Conservation (phyloP, 2,329 filamentous ascomycete genomes). For the Hypomyces perniciosus region DNA sequence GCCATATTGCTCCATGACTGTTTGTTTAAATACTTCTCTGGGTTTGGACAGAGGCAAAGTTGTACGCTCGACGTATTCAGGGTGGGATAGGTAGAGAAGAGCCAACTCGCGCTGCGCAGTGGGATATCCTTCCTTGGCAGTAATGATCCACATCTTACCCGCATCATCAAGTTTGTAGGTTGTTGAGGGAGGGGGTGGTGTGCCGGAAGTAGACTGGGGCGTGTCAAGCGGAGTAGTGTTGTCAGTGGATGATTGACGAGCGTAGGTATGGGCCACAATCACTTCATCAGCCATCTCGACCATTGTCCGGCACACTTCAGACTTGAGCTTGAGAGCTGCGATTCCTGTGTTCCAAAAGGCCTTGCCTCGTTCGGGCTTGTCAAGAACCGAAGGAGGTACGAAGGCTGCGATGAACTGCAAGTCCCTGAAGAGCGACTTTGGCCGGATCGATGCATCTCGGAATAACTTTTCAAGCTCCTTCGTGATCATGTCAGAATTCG, state of each 20-base stretch:
- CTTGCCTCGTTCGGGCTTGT: conserved; percentile 60
- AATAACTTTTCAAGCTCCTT: conserved; percentile 63
- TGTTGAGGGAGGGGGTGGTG: conserved; percentile 45
- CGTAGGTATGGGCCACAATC: conserved; percentile 57
- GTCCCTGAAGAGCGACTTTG: conserved; percentile 74
- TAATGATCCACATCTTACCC: conserved; percentile 84
- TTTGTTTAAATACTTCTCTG: conserved; percentile 82
- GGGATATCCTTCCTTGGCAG: conserved; percentile 78
- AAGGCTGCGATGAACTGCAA: conserved; percentile 68
- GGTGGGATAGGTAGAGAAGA: conserved; percentile 87
- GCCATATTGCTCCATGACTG: conserved; percentile 68
- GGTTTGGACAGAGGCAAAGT: conserved; percentile 80
- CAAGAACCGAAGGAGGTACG: conserved; percentile 54
- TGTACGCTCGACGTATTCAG: conserved; percentile 73
- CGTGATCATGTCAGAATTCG: conserved; percentile 60
- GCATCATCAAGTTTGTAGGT: conserved; percentile 73
- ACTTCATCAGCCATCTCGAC: conserved; percentile 56
- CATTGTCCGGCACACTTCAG: conserved; percentile 77
- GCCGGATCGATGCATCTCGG: conserved; percentile 61
- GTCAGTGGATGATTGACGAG: conserved; percentile 43
- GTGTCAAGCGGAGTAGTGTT: conserved; percentile 22
- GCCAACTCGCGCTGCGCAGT: conserved; percentile 89
- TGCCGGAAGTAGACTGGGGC: conserved; percentile 32
- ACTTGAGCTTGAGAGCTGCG: conserved; percentile 81
- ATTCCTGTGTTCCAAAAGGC: conserved; percentile 88